Conservation (phyloP, 2,329 filamentous ascomycete genomes). For the Aspergillus jensenii region DNA sequence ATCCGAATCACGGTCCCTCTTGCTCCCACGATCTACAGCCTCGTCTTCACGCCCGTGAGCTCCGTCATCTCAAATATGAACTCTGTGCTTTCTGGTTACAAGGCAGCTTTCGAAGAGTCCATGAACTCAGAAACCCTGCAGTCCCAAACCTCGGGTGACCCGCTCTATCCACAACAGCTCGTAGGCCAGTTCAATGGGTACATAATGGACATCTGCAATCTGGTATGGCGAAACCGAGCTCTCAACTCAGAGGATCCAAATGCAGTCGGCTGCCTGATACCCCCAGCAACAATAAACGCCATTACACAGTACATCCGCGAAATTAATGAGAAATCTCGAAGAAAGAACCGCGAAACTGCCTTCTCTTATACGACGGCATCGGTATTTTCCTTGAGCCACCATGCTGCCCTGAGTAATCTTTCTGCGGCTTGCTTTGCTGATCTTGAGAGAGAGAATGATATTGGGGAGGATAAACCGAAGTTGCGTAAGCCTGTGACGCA, state of each 20-base stretch:
- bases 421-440: slow-evolving; percentile 49
- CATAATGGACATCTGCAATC: slow-evolving; percentile 84
- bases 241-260: slow-evolving; percentile 66
- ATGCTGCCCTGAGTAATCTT: slow-evolving; percentile 46
- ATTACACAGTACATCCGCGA: slow-evolving; percentile 44
- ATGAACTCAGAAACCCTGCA: slow-evolving; percentile 42
- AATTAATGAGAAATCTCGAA: slow-evolving; percentile 35
- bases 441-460: slow-evolving; percentile 46
- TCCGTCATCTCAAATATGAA: slow-evolving; percentile 68
- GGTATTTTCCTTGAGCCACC: slow-evolving; percentile 50
- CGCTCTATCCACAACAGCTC: slow-evolving; percentile 57
- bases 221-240: slow-evolving; percentile 73
- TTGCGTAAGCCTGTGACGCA: slow-evolving; percentile 63
- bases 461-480: slow-evolving; percentile 23
- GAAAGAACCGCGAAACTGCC: slow-evolving; percentile 28
- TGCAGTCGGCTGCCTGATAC: slow-evolving; percentile 54
- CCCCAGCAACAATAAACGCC: slow-evolving; percentile 44
- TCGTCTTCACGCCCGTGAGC: slow-evolving; percentile 66
- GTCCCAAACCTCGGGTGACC: slow-evolving; percentile 31
- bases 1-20: slow-evolving; percentile 70
- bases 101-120: slow-evolving; percentile 69
- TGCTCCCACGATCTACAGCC: slow-evolving; percentile 65
- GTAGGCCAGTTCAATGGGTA: slow-evolving; percentile 77
- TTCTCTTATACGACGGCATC: slow-evolving; percentile 38
- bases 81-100: slow-evolving; percentile 69